Evolutionary conservation across 371 early-diverging fungal species (phyloP).

Genomic region (Mortierella polycephala): DNA sequence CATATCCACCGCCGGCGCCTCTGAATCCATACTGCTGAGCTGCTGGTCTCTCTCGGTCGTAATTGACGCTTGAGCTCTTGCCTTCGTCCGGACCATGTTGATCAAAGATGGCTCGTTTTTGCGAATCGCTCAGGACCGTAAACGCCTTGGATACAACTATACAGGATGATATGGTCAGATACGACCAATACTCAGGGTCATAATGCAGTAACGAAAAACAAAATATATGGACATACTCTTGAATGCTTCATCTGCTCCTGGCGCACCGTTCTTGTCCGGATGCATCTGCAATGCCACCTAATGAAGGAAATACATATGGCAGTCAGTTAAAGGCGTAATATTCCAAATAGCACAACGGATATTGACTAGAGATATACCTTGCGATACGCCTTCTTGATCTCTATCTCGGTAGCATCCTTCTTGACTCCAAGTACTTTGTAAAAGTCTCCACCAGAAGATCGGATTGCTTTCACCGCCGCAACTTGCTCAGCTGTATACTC

Average conservation of each 20-base stretch:
- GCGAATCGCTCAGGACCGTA: slow-evolving; percentile 84
- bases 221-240: slow-evolving; percentile 69
- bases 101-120: slow-evolving; percentile 90
- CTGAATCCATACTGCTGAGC: slow-evolving; percentile 34
- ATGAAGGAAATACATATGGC: not conserved
- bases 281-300: slow-evolving; percentile 97
- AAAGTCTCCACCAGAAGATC: slow-evolving; percentile 82
- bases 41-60: slow-evolving; percentile 37
- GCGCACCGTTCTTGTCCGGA: slow-evolving; percentile 97
- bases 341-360: too few relatives aligned
- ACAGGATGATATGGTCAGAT: not conserved
- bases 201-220: not conserved
- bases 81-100: slow-evolving; percentile 82
- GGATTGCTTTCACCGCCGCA: slow-evolving; percentile 81
- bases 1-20: slow-evolving; percentile 49
- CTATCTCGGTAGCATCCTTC: slow-evolving; percentile 81
- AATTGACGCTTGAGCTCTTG: slow-evolving; percentile 47
- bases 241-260: slow-evolving; percentile 98
- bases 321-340: too few relatives aligned
- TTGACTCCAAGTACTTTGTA: slow-evolving; percentile 91
- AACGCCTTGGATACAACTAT: slow-evolving; percentile 91
- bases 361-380: slow-evolving; percentile 65
- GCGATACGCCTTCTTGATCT: slow-evolving; percentile 97
- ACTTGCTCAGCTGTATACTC: slow-evolving; percentile 85
- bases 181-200: not conserved